Conservation (phyloP, 441 rosid genomes). For the Adansonia madagascariensis region DNA sequence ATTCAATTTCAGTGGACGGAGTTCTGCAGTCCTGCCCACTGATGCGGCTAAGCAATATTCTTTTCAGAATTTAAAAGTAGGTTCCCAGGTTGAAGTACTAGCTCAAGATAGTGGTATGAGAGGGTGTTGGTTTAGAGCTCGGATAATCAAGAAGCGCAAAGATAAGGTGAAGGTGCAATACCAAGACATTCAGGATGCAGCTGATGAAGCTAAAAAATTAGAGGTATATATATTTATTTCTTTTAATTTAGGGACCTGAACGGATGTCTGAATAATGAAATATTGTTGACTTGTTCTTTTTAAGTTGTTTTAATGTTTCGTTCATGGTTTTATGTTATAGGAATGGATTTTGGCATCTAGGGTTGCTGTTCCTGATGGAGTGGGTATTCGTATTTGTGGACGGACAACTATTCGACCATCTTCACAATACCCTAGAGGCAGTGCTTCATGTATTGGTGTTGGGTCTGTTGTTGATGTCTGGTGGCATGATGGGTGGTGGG, state of each 20-base stretch:
- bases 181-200: constrained; percentile 68
- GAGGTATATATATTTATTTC: constrained; percentile 52
- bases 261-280: too few species aligned
- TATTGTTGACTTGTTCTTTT: not conserved
- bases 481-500: constrained; percentile 91
- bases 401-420: constrained; percentile 62
- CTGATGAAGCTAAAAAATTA: constrained; percentile 63
- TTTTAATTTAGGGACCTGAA: not conserved
- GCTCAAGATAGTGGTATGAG: constrained; percentile 83
- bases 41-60: constrained; percentile 32
- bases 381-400: constrained; percentile 57
- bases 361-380: constrained; percentile 55
- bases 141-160: constrained; percentile 61
- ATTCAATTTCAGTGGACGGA: constrained; percentile 28
- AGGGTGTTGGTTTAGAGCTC: constrained; percentile 88
- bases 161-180: constrained; percentile 79
- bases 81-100: constrained; percentile 72
- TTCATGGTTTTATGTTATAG: constrained; percentile 38
- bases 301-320: not conserved
- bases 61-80: constrained; percentile 42
- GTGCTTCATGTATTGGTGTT: constrained; percentile 37
- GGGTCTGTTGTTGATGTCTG: constrained; percentile 80
- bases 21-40: constrained; percentile 27
- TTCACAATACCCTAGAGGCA: constrained; percentile 29
- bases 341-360: constrained; percentile 74